Conservation (phyloP, 371 early-diverging fungal species). For the Mucor velutinosus region DNA sequence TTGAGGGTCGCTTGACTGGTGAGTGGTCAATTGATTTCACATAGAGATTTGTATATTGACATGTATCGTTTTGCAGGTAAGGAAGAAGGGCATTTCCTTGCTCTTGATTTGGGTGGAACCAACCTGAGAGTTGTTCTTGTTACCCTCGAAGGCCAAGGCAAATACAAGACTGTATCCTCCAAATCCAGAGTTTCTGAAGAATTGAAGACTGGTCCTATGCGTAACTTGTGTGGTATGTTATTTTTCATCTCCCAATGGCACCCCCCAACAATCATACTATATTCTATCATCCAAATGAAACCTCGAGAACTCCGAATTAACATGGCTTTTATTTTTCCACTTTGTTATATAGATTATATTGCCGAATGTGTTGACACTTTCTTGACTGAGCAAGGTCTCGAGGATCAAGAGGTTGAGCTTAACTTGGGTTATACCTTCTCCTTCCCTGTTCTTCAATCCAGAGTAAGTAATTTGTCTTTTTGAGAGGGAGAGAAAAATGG, state of each 20-base stretch:
- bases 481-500: background rate
- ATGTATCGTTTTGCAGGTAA: slow-evolving; percentile 17
- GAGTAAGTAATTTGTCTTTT: slow-evolving; percentile 20
- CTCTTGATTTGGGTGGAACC: slow-evolving; percentile 95
- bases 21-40: background rate
- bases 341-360: slow-evolving; percentile 58
- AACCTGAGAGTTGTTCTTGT: slow-evolving; percentile 92
- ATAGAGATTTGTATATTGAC: background rate
- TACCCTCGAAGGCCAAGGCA: slow-evolving; percentile 76
- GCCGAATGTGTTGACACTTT: slow-evolving; percentile 87
- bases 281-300: slow-evolving; percentile 5
- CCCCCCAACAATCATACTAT: slow-evolving; percentile 7
- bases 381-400: slow-evolving; percentile 61
- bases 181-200: slow-evolving; percentile 83
- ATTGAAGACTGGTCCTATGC: slow-evolving; percentile 68
- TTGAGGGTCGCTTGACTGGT: slow-evolving; percentile 59
- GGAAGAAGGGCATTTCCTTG: slow-evolving; percentile 86
- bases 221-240: slow-evolving; percentile 47
- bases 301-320: slow-evolving; percentile 20
- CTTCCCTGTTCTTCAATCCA: slow-evolving; percentile 88
- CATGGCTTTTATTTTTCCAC: slow-evolving; percentile 12
- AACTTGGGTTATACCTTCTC: slow-evolving; percentile 95
- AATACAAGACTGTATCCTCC: slow-evolving; percentile 66
- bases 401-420: slow-evolving; percentile 39
- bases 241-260: background rate